Base-by-base conservation (phyloP, 2,329 filamentous ascomycete species). In the Aureobasidium uvarum region DNA sequence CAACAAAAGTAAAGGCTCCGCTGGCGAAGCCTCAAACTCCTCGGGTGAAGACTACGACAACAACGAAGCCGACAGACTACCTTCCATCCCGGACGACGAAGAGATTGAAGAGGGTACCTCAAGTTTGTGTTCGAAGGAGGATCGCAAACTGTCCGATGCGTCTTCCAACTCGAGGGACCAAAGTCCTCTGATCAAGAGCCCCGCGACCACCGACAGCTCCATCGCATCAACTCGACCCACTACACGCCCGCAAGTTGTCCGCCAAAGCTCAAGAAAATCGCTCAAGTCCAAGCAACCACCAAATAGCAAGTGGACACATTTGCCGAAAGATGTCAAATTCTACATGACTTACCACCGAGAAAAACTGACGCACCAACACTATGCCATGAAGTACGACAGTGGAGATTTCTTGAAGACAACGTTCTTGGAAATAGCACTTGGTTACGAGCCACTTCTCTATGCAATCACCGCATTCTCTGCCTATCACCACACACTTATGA, bases 391-490 rank as follows among this genome's bases (percentile, higher is more conserved):
- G 68, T 83, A 84, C 69, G 88, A 94, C 72, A 81, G 84, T 13
- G 84, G 86, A 52, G 82, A 88, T 67, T 96, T 97, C 74, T 86
- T 97, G 68, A 86, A 85, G 56, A 84, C 82, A 11, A 86, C 86
- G 7, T 83, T 96, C 50, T 81, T 93, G 23, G 86, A 86, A 46
- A 81, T 90, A 63, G 93, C 94, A 0, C 75, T 93, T 56, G 84
- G 85, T 75, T 89, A 92, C 73, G 90, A 96, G 67, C 86, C 93
- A 7, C 80, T 98, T 13, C 83, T 97, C 5, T 92, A 96, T 74
- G 92, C 93, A 0, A 79, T 97, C 5, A 90, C 93, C 11, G 92
- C 90, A 0, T 98, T 97, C 74, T 84, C 94, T 13, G 91, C 93
- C 0, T 98, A 97, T 72, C 92, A 96, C 70, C 84, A 89, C 69